Conservation (phyloP, 305 asterid species). For the Fraxinus sp. region DNA sequence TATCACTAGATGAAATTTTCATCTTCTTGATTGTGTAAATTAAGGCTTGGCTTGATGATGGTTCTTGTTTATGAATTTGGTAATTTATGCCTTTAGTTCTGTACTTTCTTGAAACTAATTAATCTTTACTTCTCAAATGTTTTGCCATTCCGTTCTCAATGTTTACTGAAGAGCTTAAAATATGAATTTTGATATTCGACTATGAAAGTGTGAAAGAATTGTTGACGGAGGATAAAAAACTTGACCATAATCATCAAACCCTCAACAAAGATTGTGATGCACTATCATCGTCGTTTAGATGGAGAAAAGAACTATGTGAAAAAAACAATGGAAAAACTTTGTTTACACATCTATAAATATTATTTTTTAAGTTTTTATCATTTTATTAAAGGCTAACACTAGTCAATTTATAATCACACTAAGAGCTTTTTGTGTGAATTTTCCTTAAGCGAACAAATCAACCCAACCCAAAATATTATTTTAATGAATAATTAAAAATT, state of each 20-base stretch:
- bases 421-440: no score
- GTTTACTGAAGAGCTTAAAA: not conserved
- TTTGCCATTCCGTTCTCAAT: not conserved
- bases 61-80: conserved; percentile 8
- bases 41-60: not conserved
- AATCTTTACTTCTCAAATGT: not conserved
- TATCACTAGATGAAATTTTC: not conserved
- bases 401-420: not conserved
- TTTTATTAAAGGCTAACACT: not conserved
- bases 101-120: no score
- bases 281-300: not conserved
- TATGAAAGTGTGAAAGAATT: not conserved
- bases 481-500: no score
- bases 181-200: not conserved
- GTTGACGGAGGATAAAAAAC: not conserved
- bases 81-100: not conserved
- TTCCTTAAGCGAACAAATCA: no score
- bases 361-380: not conserved
- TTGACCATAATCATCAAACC: not conserved
- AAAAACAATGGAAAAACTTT: not conserved
- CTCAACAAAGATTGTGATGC: not conserved
- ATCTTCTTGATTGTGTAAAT: not conserved
- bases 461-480: no score
- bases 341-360: not conserved
- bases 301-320: not conserved